A percentile compares a stretch with the other conserved stretches of the same genome.
These are phyloP conservation scores for Cutaneotrichosporon sp. DNA, from an alignment of 1,284 basidiomycete genomes.

Conservation along the genomic window DNA sequence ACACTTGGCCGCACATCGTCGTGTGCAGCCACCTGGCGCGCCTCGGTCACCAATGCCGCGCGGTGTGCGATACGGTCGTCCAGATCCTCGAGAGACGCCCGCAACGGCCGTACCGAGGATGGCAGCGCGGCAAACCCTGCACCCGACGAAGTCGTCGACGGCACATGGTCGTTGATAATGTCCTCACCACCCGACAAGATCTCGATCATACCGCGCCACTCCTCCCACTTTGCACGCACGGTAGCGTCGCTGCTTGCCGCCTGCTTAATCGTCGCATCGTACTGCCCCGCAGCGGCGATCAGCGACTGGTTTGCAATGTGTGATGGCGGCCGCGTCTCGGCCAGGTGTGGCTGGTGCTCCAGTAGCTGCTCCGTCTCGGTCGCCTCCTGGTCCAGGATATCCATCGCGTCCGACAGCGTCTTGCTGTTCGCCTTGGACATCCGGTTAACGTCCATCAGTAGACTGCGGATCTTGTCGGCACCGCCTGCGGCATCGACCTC, in stretches of 20 bases:
- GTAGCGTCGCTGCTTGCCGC: slow-evolving; percentile 69
- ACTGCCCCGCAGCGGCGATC: slow-evolving; percentile 63
- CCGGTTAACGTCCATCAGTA: slow-evolving; percentile 67
- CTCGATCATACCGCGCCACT: slow-evolving; percentile 71
- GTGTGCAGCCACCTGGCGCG: slow-evolving; percentile 57
- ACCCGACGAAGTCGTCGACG: slow-evolving; percentile 27
- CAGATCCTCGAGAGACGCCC: slow-evolving; percentile 71
- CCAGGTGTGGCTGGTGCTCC: slow-evolving; percentile 48
- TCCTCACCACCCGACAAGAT: slow-evolving; percentile 71
- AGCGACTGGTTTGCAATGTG: slow-evolving; percentile 72
- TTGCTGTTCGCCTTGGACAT: slow-evolving; percentile 61
- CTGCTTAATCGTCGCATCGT: slow-evolving; percentile 65
- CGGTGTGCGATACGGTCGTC: slow-evolving; percentile 66
- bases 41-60: slow-evolving; percentile 61
- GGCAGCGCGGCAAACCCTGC: slow-evolving; percentile 30
- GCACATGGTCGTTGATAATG: slow-evolving; percentile 58
- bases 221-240: slow-evolving; percentile 74
- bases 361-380: slow-evolving; percentile 69
- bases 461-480: slow-evolving; percentile 62
- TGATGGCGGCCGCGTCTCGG: slow-evolving; percentile 58
- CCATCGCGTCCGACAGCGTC: slow-evolving; percentile 74
- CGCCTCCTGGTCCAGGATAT: slow-evolving; percentile 81
- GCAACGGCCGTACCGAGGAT: slow-evolving; percentile 61
- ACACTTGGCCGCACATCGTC: slow-evolving; percentile 76
- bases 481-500: slow-evolving; percentile 78